A percentile compares a stretch with the other conserved stretches of the same genome.
Evolutionary conservation across 495 filamentous ascomycete species (phyloP).

Genomic region (Penicillium nucicola): DNA sequence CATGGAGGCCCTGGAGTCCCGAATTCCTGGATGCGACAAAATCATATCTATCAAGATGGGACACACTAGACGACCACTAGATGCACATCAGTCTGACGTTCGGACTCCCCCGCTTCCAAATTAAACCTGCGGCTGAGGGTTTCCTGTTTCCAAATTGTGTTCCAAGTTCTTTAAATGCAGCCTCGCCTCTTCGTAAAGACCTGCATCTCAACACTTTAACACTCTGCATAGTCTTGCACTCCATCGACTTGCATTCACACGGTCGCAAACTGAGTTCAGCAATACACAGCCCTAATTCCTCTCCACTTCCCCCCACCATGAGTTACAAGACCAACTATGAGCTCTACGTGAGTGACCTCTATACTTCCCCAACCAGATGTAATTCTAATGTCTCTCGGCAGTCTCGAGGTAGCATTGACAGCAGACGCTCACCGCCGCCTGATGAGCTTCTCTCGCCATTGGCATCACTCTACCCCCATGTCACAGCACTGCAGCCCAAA

Average conservation of each 20-base stretch:
- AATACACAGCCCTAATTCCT: neutral
- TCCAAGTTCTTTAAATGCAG: constrained; percentile 7
- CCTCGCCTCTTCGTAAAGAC: neutral
- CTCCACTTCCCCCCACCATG: constrained; percentile 20
- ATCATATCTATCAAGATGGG: neutral
- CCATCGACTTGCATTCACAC: neutral
- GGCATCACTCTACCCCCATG: constrained; percentile 40
- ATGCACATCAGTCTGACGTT: constrained; percentile 6
- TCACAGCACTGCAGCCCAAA: constrained; percentile 37
- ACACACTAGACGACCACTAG: neutral
- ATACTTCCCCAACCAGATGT: neutral
- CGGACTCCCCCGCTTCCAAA: constrained; percentile 8
- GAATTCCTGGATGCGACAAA: constrained; percentile 2
- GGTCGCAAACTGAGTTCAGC: constrained; percentile 3
- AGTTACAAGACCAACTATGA: constrained; percentile 48
- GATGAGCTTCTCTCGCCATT: constrained; percentile 38
- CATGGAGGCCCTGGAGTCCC: neutral
- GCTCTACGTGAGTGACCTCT: constrained; percentile 30
- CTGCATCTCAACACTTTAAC: constrained; percentile 7
- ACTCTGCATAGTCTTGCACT: neutral
- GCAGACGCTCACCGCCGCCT: constrained; percentile 24
- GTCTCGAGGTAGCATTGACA: constrained; percentile 26
- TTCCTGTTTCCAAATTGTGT: neutral
- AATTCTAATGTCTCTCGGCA: constrained; percentile 1
- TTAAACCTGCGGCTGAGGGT: neutral